Evolutionary conservation across 768 basidiomycete species (phyloP).

Genomic region (Trametes elegans): DNA sequence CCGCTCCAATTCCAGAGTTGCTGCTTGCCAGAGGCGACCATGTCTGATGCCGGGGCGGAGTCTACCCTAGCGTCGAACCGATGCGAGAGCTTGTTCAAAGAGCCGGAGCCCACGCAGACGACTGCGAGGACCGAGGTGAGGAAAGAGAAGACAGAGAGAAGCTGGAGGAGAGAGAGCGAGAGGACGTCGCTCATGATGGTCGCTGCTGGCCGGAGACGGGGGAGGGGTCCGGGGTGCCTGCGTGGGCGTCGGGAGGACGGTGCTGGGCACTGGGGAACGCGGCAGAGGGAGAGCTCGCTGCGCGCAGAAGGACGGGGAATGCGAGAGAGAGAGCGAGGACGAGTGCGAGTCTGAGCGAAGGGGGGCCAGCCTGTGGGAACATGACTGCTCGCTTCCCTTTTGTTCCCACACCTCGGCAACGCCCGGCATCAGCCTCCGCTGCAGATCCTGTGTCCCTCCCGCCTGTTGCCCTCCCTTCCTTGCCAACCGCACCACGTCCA

Average conservation of each 20-base stretch:
- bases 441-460: neutral
- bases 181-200: conserved; percentile 21
- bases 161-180: conserved; percentile 24
- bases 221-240: conserved; percentile 3
- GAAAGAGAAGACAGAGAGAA: conserved; percentile 23
- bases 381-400: too few relatives aligned
- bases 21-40: conserved; percentile 20
- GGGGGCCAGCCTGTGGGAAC: neutral
- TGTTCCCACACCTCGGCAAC: neutral
- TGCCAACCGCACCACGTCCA: neutral
- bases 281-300: neutral
- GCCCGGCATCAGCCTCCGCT: neutral
- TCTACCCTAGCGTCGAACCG: conserved; percentile 18
- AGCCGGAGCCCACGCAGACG: conserved; percentile 25
- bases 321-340: neutral
- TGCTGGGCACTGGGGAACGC: neutral
- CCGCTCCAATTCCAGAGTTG: conserved; percentile 27
- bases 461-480: neutral
- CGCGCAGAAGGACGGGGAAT: neutral
- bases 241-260: conserved; percentile 3
- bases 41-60: conserved; percentile 5
- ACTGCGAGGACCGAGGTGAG: conserved; percentile 24
- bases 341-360: neutral
- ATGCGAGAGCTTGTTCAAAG: conserved; percentile 25
- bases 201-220: conserved; percentile 8